Conservation (phyloP, 768 basidiomycete species). For the Piloderma croceum region DNA sequence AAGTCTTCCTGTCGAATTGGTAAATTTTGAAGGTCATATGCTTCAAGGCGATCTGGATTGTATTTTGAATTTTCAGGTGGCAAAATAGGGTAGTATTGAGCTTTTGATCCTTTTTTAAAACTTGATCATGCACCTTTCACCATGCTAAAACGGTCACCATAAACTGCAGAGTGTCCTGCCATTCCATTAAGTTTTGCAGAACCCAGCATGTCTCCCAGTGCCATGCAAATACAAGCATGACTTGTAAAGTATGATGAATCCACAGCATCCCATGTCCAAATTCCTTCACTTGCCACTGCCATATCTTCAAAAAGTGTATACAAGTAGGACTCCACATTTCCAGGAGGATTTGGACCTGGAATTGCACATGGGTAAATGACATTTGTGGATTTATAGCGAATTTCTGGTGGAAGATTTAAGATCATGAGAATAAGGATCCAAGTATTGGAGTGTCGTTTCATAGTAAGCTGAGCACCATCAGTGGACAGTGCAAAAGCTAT, state of each 20-base stretch:
- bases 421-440: constrained; percentile 21
- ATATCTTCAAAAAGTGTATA: constrained; percentile 25
- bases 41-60: constrained; percentile 18
- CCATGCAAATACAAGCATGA: no score
- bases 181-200: no score
- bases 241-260: no score
- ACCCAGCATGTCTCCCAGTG: no score
- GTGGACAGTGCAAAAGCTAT: no score
- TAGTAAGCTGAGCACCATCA: constrained; percentile 26
- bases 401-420: constrained; percentile 17
- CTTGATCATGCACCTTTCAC: constrained; percentile 21
- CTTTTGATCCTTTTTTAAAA: constrained; percentile 14
- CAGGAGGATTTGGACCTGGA: constrained; percentile 25
- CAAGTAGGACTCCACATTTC: constrained; percentile 23
- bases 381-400: constrained; percentile 16
- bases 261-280: no score
- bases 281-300: constrained; percentile 20
- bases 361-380: no score
- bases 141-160: no score
- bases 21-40: constrained; percentile 19
- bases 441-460: constrained; percentile 28
- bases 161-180: no score
- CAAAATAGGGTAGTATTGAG: no score
- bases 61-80: constrained; percentile 18
- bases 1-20: constrained; percentile 17